Evolutionary conservation across 73 alveolate genomes (phyloP), one percentile per base, ranked within the genome.

Genomic region (Breviolum minutum): DNA sequence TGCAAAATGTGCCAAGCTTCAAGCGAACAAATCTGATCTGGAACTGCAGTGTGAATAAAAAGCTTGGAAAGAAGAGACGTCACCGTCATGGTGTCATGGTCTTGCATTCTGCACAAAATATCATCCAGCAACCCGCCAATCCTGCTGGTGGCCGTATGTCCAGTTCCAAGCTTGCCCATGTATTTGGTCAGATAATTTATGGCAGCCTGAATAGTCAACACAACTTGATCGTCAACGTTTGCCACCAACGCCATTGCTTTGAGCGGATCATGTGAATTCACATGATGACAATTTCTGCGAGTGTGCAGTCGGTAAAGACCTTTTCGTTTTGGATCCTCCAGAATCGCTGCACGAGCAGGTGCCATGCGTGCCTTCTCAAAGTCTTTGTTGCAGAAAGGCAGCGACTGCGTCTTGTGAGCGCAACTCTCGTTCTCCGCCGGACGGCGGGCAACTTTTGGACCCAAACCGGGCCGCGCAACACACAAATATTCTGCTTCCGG

Each of bases 241-340:
- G 92, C 92, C 0, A 61, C 92, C 73, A 83, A 24, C 7, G 74
- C 92, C 60, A 83, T 83, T 54, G 92, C 92, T 16, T 83, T 83
- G 60, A 83, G 8, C 3, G 92, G 92, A 30, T 83, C 92, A 61
- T 48, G 92, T 4, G 92, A 54, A 54, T 83, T 83, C 60, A 83
- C 69, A 24, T 83, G 92, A 60, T 83, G 92, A 60, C 92, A 83
- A 61, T 83, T 83, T 13, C 92, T 9, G 60, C 92, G 92, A 0
- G 74, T 61, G 54, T 83, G 48, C 19, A 83, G 22, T 2, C 92
- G 73, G 73, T 22, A 83, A 7, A 83, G 2, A 2, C 74, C 71
- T 20, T 83, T 83, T 19, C 92, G 71, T 6, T 74, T 48, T 0
- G 92, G 29, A 16, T 83, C 92, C 48, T 83, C 92, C 74, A 83